Evolutionary conservation across 2,329 filamentous ascomycete genomes (phyloP).

Genomic region (Hymenoscyphus scutula): DNA sequence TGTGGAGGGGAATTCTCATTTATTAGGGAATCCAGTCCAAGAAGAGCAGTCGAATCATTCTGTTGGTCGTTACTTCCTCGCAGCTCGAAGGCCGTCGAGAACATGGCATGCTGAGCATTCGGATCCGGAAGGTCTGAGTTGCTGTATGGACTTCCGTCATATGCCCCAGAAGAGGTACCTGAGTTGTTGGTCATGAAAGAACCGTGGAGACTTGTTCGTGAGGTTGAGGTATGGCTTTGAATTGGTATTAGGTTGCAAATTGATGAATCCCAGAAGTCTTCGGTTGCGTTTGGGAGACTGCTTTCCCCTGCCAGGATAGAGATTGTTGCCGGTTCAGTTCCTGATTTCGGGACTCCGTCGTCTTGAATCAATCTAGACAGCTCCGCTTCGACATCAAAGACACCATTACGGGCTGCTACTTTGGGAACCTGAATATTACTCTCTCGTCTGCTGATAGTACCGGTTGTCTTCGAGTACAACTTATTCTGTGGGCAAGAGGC

Average conservation of each 20-base stretch:
- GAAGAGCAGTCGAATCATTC: not conserved
- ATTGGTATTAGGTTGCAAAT: not conserved
- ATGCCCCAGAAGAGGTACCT: slow-evolving; percentile 10
- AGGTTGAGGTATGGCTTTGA: not conserved
- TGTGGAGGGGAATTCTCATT: not conserved
- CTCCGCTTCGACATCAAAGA: not conserved
- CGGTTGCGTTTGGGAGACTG: not conserved
- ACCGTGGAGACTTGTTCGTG: slow-evolving; percentile 8
- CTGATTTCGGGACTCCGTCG: not conserved
- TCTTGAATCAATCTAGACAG: not conserved
- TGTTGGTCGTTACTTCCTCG: no score
- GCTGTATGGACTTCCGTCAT: slow-evolving; percentile 1
- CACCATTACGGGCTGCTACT: slow-evolving; percentile 2
- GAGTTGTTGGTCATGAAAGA: slow-evolving; percentile 10
- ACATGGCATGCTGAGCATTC: not conserved
- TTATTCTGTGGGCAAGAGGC: slow-evolving; percentile 22
- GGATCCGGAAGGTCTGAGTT: not conserved
- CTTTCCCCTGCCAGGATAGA: no score
- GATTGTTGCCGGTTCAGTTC: no score
- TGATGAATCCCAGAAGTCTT: not conserved
- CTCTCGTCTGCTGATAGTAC: slow-evolving; percentile 3
- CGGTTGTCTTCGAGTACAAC: slow-evolving; percentile 13
- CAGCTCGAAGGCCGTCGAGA: no score
- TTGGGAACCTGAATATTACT: not conserved
- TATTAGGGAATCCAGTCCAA: not conserved